These are phyloP conservation scores for Colletotrichum cordylinicola DNA, from an alignment of 2,329 filamentous ascomycete genomes.

Conservation along the genomic window DNA sequence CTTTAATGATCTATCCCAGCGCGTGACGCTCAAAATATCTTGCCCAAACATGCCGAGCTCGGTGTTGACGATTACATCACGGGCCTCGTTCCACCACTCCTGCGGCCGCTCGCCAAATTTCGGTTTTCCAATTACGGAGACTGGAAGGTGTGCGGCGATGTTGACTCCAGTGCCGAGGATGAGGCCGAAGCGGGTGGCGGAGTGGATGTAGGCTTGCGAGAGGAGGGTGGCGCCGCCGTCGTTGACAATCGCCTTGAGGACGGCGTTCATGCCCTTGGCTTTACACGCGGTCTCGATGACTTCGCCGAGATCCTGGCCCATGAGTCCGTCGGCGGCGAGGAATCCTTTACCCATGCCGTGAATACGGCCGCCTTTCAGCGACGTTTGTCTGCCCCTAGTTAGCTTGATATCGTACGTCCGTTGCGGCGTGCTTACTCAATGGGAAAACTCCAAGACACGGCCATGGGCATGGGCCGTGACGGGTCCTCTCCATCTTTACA, in stretches of 20 bases:
- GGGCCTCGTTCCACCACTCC: constrained; percentile 62
- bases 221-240: constrained; percentile 72
- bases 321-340: constrained; percentile 59
- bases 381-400: constrained; percentile 62
- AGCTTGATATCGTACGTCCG: not conserved
- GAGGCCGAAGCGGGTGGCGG: constrained; percentile 65
- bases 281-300: constrained; percentile 62
- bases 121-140: constrained; percentile 55
- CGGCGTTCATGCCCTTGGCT: constrained; percentile 55
- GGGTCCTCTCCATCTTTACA: constrained; percentile 40
- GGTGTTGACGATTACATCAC: constrained; percentile 71
- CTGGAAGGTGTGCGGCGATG: constrained; percentile 68
- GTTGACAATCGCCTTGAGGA: constrained; percentile 68
- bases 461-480: constrained; percentile 58
- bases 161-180: constrained; percentile 74
- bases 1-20: constrained; percentile 64
- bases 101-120: constrained; percentile 64
- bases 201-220: constrained; percentile 65
- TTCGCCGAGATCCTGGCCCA: constrained; percentile 65
- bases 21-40: constrained; percentile 62
- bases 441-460: constrained; percentile 73
- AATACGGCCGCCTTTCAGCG: constrained; percentile 63
- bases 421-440: constrained; percentile 60
- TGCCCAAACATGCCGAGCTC: constrained; percentile 72
- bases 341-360: constrained; percentile 72